Base-by-base conservation (phyloP, 2,329 filamentous ascomycete species). In the Trichoderma gracile region DNA sequence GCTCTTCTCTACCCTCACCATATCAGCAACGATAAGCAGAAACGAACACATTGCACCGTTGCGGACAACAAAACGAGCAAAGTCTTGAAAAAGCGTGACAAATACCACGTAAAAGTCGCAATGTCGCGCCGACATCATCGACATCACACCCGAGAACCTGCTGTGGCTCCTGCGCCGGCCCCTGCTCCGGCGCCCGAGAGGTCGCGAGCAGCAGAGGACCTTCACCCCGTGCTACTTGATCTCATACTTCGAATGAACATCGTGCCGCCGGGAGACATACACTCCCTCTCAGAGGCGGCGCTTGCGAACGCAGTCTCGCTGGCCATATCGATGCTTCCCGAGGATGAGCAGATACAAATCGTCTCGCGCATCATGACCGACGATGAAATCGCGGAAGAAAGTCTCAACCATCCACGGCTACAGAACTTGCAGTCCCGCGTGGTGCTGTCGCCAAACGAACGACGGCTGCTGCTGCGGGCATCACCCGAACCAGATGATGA, bases 211-310 rank as follows among this genome's bases (percentile, higher is more conserved):
- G 43, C 57, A 9, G 53, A 64, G 23, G 33, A 56, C 12, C 61
- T 72, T 57, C 71, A 73, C 19, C 70, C 70, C 10, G 67, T 71
- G 17, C 53, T 73, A 9, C 12, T 71, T 14, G 49, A 67, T 7
- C 53, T 72, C 9, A 9, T 73, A 9, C 23, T 61, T 8, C 57
- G 65, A 2, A 45, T 63, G 1, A 47, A 59, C 0, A 57, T 69
- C 14, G 43, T 69, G 3, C 69, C 67, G 0, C 19, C 53, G 1
- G 55, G 59, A 0, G 17, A 56, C 12, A 12, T 30, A 1, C 46
- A 23, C 3, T 40, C 33, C 7, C 27, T 69, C 1, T 62, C 71
- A 1, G 67, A 71, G 49, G 19, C 61, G 1, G 55, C 49, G 5
- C 46, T 73, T 5, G 70, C 69, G 6, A 65, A 58, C 1, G 55